Conservation (phyloP, 305 asterid genomes). For the Plantago lanceolata region DNA sequence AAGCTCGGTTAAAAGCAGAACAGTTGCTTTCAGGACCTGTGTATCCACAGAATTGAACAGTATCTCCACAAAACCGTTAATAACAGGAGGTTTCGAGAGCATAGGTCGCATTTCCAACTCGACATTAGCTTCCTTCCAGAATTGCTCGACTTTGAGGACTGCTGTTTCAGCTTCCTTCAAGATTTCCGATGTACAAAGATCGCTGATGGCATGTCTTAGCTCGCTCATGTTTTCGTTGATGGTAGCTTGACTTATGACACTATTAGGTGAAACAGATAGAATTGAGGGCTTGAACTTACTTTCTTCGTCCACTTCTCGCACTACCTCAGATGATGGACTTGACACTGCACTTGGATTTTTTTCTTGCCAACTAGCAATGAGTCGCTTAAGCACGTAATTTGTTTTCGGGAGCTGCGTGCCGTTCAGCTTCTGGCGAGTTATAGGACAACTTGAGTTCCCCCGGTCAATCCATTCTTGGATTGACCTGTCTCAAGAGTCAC, state of each 20-base stretch:
- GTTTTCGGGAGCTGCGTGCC: constrained; percentile 57
- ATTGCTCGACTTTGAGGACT: constrained; percentile 45
- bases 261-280: constrained; percentile 40
- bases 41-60: constrained; percentile 58
- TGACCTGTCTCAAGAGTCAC: constrained; percentile 87
- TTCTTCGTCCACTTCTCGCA: constrained; percentile 17
- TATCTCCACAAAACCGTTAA: constrained; percentile 68
- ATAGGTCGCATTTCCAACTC: constrained; percentile 36
- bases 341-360: constrained; percentile 24
- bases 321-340: constrained; percentile 19
- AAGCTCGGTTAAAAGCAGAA: constrained; percentile 55
- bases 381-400: constrained; percentile 76
- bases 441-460: constrained; percentile 73
- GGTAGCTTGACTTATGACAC: constrained; percentile 50
- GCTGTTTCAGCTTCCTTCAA: constrained; percentile 59
- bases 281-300: constrained; percentile 22
- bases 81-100: constrained; percentile 60
- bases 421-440: constrained; percentile 64
- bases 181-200: constrained; percentile 59
- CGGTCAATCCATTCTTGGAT: constrained; percentile 80
- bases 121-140: constrained; percentile 37
- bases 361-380: constrained; percentile 75
- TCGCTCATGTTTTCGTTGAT: constrained; percentile 43
- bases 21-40: constrained; percentile 44
- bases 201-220: constrained; percentile 45